phyloP scores from a whole-genome alignment of 1,284 basidiomycete genomes.

The Ceratobasidium sp. region DNA sequence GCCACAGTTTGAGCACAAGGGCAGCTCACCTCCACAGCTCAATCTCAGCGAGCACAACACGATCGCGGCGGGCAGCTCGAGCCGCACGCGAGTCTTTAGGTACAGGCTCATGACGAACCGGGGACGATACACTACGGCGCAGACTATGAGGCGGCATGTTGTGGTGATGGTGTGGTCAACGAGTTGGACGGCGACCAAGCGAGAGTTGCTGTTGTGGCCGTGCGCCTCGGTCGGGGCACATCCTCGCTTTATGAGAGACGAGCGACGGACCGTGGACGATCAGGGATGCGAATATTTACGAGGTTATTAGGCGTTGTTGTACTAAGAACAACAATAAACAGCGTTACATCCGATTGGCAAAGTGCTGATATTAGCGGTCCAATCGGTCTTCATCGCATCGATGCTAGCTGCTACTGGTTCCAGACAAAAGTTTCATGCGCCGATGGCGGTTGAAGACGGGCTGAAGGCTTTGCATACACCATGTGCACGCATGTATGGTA shows the following conservation, averaged over 20 bases:
- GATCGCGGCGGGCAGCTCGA: conserved; percentile 36
- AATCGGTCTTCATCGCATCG: conserved; percentile 27
- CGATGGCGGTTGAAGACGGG: conserved; percentile 4
- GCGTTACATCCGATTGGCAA: conserved; percentile 9
- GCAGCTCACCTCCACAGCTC: conserved; percentile 39
- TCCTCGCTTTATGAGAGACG: conserved; percentile 21
- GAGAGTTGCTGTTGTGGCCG: conserved; percentile 12
- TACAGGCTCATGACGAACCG: conserved; percentile 15
- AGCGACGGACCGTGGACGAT: conserved; percentile 44
- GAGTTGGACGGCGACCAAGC: conserved; percentile 25
- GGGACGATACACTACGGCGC: conserved; percentile 30
- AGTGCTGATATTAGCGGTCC: conserved; percentile 11
- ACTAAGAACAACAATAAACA: background rate
- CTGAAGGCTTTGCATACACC: background rate
- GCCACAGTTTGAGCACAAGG: background rate
- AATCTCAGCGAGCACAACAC: conserved; percentile 39
- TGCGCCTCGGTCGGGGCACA: conserved; percentile 2
- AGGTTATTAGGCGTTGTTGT: conserved; percentile 12
- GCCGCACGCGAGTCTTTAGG: conserved; percentile 44
- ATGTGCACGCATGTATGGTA: background rate
- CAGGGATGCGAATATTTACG: conserved; percentile 41
- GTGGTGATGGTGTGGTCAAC: conserved; percentile 5
- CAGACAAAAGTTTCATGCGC: background rate
- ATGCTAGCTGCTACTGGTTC: background rate
- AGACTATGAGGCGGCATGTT: conserved; percentile 28